Evolutionary conservation across 768 basidiomycete genomes (phyloP), one percentile per base, ranked within the genome.

Genomic region (Kwoniella sp.): DNA sequence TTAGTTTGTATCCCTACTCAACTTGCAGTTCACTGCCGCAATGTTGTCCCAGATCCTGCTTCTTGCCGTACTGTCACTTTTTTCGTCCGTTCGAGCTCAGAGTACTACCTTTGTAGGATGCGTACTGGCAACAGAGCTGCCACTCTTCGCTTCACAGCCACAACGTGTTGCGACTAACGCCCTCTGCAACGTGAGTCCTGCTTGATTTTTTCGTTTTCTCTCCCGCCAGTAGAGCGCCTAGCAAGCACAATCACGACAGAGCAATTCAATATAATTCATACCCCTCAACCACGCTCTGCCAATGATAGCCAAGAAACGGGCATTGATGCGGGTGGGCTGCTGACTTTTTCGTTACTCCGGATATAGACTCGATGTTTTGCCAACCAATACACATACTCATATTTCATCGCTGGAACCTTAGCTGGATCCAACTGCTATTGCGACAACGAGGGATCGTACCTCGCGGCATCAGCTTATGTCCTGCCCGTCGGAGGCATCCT

Each of bases 341-440:
- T n/a, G n/a, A n/a, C n/a, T n/a, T n/a, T n/a, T n/a, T n/a, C n/a
- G n/a, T n/a, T n/a, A n/a, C n/a, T n/a, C n/a, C n/a, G n/a, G n/a
- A n/a, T 19, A 19, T 15, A 44, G 40, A 9, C 8, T 10, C 48
- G 58, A 52, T 60, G 58, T 15, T 2, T 27, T 9, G 58, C 33
- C n/a, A 27, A 27, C 9, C 15, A 21, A 13, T 52, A 36, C 49
- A 36, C 24, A 49, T 60, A 60, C 21, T 60, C 58, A 2, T 60
- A 60, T 25, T 60, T 52, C 33, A 24, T 30, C 3, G 21, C 49
- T 1, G 58, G 58, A 4, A 26, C 36, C 58, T 5, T 25, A 7
- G 22, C 8, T 19, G 25, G 22, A 7, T 12, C 22, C 48, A 60
- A 60, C 37, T 60, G 58, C 50, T 60, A 53, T n/a, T 60, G 58